Evolutionary conservation across 192 early-diverging fungal species (phyloP), one percentile per base, ranked within the genome.

Genomic region (Coemansia sp.): DNA sequence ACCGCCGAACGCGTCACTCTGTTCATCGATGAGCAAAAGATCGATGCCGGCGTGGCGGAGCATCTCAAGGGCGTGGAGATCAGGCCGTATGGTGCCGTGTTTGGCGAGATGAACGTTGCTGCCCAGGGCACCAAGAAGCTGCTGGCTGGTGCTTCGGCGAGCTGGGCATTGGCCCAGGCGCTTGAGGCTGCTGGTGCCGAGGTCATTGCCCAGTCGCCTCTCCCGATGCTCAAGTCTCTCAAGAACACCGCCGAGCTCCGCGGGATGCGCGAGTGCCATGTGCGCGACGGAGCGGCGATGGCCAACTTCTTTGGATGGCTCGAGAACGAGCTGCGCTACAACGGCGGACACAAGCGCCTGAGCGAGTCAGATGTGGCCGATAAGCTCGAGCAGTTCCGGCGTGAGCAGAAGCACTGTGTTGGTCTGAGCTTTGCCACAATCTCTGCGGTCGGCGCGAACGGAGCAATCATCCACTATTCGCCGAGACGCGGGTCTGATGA

Each of bases 391-490:
- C 55, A 64, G 60, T 81, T 93, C 60, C 79, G 95, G 30, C 80
- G 80, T 39, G 82, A 80, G 50, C 87, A 90, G 58, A 58, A 77
- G 26, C 63, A 89, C 64, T 97, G 91, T 70, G 86, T 93, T 24
- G 96, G 96, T 2, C 86, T 95, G 39, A 92, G 89, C 48, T 99
- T 99, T 57, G 88, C 87, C 58, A 99, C 96, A 18, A 99, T 99
- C 54, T 96, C 93, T 6, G 85, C 89, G 13, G 91, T 91, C 8
- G 96, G 96, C 3, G 67, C 96, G n/a, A 99, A 95, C 56, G 96
- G 92, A 5, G 87, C 93, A 28, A 93, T 99, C 66, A 97, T 99
- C 60, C 96, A 99, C 67, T 99, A 99, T 80, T 86, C 84, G 68
- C 94, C 96, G 24, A 81, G 89, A 55, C 84, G 80, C 58, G 89